phyloP scores from a whole-genome alignment of 169 alveolate species.

The Plasmodium inui region DNA sequence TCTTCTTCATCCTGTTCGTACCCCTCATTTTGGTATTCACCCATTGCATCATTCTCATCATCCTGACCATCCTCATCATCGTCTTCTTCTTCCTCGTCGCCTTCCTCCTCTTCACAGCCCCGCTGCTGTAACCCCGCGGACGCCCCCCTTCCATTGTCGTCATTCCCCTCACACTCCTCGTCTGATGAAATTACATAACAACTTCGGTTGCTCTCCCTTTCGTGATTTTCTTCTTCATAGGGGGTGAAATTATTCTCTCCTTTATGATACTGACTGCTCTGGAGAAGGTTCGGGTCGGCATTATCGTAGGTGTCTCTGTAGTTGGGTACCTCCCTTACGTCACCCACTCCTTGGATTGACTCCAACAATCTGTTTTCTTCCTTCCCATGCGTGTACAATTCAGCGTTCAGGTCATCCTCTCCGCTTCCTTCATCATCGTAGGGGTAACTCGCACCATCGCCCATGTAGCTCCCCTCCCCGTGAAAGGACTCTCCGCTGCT shows the following conservation, averaged over 20 bases:
- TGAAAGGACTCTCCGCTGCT: neutral
- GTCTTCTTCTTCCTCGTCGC: neutral
- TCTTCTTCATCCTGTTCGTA: conserved; percentile 1
- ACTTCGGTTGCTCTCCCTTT: conserved; percentile 14
- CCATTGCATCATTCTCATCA: neutral
- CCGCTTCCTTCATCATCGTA: neutral
- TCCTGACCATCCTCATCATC: neutral
- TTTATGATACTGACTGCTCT: neutral
- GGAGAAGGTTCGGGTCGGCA: neutral
- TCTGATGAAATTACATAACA: conserved; percentile 61
- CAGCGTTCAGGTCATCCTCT: neutral
- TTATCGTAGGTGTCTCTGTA: neutral
- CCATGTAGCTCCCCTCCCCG: neutral
- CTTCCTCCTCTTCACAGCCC: neutral
- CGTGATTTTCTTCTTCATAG: conserved; percentile 11
- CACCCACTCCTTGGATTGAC: neutral
- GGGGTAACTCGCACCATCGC: neutral
- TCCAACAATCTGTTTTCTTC: neutral
- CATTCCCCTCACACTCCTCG: conserved; percentile 5
- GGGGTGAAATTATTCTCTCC: neutral
- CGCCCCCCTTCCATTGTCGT: neutral
- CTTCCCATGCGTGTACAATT: neutral
- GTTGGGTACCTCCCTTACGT: neutral
- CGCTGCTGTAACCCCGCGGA: neutral
- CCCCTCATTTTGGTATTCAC: neutral